Conservation (phyloP, 495 filamentous ascomycete genomes). For the Penicillium bovifimosum region DNA sequence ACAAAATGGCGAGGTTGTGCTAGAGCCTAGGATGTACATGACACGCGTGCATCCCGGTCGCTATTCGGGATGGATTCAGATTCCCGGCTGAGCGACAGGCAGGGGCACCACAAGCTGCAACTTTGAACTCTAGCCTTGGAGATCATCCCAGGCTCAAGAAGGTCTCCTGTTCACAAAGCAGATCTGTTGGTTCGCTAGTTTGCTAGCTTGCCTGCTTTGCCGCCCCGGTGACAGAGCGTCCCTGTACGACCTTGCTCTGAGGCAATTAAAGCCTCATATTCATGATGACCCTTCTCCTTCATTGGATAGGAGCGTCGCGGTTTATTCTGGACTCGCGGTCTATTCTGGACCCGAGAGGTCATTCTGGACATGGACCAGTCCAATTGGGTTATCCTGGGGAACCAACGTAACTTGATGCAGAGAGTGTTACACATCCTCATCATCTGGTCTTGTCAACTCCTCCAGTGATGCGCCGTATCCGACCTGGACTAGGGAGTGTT, state of each 20-base stretch:
- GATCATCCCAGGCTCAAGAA: background rate
- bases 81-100: background rate
- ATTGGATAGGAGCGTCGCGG: background rate
- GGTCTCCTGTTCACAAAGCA: background rate
- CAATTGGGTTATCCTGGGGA: background rate
- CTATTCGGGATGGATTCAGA: background rate
- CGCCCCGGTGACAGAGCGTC: background rate
- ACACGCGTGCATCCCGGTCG: background rate
- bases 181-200: background rate
- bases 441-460: background rate
- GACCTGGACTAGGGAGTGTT: background rate
- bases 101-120: background rate
- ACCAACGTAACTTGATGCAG: background rate
- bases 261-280: background rate
- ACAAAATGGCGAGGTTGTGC: background rate
- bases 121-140: background rate
- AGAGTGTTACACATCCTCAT: constrained; percentile 6
- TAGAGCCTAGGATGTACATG: background rate
- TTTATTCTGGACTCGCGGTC: background rate
- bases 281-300: background rate
- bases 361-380: background rate
- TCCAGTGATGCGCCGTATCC: background rate
- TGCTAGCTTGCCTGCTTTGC: background rate
- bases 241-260: background rate
- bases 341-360: background rate